Base-by-base conservation (phyloP, 2,329 filamentous ascomycete species). In the Acrocalymma vagum region DNA sequence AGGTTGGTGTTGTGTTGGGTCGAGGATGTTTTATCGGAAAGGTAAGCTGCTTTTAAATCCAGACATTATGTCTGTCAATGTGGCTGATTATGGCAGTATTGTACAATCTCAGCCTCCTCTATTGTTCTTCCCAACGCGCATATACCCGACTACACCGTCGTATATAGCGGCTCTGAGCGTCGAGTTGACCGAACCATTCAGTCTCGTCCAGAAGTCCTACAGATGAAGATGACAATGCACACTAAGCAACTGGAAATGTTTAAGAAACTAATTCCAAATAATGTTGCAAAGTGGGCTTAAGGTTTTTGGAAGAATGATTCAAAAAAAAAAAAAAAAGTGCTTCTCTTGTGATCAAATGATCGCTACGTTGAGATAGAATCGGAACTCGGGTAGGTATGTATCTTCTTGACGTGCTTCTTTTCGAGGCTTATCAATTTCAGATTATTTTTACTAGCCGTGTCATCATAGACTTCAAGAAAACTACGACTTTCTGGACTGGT, bases 61-160 rank as follows among this genome's bases (percentile, higher is more conserved):
- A 10, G 24, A 11, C n/a, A 18, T 21, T 13, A 14, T 24, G 13
- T 16, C 25, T 24, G 17, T 16, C 39, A 26, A 5, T 8, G 6
- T 10, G n/a, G 20, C 29, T 56, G 34, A 55, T 5, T 10, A 1
- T 16, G 4, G 11, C 33, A 75, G 73, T 72, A 69, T 29, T 77
- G 75, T 55, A 76, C 72, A 20, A 66, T 78, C 23, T 58, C 69
- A 2, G 61, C 74, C 1, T 50, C 65, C 10, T 66, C 63, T 9
- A 48, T 58, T 9, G 53, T 78, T 1, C 51, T 59, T 6, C 59
- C 63, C 6, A 63, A 69, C 20, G 64, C 72, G n/a, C 53, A 54
- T 11, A 42, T 78, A 9, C 63, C 70, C 2, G 75, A 78, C 45
- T 78, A 65, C 42, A 76, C 70, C 3, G 71, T 78, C 9, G 63